Percentiles rank a stretch among this genome's conserved stretches.
Evolutionary conservation across 306 rosid species (phyloP).

Genomic region (Corylus americana): DNA sequence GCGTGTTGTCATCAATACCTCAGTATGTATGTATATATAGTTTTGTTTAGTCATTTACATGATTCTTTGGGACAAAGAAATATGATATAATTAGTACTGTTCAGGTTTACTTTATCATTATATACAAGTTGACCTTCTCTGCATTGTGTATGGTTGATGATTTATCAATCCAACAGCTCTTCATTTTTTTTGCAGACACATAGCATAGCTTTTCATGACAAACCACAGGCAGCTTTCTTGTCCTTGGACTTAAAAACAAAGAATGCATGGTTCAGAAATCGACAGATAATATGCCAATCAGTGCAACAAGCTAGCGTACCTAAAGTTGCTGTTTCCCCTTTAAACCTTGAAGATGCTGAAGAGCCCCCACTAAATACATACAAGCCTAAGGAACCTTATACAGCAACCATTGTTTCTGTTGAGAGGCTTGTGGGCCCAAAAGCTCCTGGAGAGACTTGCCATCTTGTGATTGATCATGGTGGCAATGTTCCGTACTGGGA

Average conservation of each 20-base stretch:
- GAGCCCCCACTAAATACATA: constrained; percentile 77
- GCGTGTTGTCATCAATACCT: neutral
- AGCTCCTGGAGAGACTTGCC: constrained; percentile 99
- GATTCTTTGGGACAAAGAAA: constrained; percentile 1
- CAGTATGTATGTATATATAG: neutral
- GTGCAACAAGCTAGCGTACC: constrained; percentile 82
- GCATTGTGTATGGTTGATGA: constrained; percentile 16
- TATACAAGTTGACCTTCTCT: constrained; percentile 16
- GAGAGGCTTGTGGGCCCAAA: constrained; percentile 90
- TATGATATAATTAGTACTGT: neutral
- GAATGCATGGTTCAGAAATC: constrained; percentile 40
- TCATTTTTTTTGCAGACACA: constrained; percentile 50
- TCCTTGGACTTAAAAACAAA: constrained; percentile 53
- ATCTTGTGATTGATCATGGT: constrained; percentile 90
- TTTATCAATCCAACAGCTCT: constrained; percentile 16
- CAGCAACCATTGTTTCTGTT: constrained; percentile 90
- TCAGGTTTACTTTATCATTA: constrained; percentile 10
- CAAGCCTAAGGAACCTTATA: constrained; percentile 92
- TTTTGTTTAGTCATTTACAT: neutral
- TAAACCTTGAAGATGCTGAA: constrained; percentile 63
- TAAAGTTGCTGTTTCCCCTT: constrained; percentile 72
- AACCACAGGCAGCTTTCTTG: constrained; percentile 53
- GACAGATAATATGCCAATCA: constrained; percentile 64
- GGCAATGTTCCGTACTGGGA: constrained; percentile 99
- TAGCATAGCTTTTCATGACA: constrained; percentile 50